A percentile compares a stretch with the other conserved stretches of the same genome.
Evolutionary conservation across 2,329 filamentous ascomycete species (phyloP).

Genomic region (Dothiorella sarmentorum): DNA sequence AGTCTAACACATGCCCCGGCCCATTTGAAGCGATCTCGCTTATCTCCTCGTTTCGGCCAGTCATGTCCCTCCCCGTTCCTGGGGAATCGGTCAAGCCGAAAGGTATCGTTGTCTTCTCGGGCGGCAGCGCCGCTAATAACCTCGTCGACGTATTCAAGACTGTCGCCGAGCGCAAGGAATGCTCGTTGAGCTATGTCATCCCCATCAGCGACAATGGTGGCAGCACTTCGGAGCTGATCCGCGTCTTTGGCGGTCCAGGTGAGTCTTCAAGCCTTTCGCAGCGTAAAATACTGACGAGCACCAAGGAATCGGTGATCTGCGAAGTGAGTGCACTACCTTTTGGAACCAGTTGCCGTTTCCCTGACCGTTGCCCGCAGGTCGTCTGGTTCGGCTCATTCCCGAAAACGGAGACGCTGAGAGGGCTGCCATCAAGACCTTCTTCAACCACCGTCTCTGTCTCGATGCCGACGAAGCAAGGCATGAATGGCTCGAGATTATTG

Average conservation of each 20-base stretch:
- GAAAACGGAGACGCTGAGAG: constrained; percentile 53
- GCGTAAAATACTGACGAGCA: constrained; percentile 7
- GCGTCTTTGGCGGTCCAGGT: constrained; percentile 93
- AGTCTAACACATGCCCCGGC: background rate
- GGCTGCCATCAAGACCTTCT: constrained; percentile 73
- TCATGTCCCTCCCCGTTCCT: constrained; percentile 20
- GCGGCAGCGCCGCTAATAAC: constrained; percentile 90
- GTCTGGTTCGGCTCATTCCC: constrained; percentile 87
- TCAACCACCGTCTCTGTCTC: constrained; percentile 78
- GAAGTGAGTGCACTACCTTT: constrained; percentile 54
- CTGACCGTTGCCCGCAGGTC: constrained; percentile 54
- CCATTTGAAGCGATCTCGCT: background rate
- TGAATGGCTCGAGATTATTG: constrained; percentile 88
- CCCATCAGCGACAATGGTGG: constrained; percentile 96
- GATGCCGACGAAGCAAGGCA: constrained; percentile 59
- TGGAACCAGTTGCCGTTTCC: constrained; percentile 1
- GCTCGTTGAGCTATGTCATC: constrained; percentile 77
- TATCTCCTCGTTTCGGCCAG: background rate
- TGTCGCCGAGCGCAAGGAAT: constrained; percentile 59
- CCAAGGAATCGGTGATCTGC: constrained; percentile 67
- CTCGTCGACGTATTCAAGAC: constrained; percentile 83
- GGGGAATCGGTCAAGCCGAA: constrained; percentile 26
- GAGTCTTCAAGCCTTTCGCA: constrained; percentile 29
- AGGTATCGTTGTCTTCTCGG: constrained; percentile 82
- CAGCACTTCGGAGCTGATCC: constrained; percentile 86